Evolutionary conservation across 2,329 filamentous ascomycete genomes (phyloP).

Genomic region (Ophiostoma australiae): DNA sequence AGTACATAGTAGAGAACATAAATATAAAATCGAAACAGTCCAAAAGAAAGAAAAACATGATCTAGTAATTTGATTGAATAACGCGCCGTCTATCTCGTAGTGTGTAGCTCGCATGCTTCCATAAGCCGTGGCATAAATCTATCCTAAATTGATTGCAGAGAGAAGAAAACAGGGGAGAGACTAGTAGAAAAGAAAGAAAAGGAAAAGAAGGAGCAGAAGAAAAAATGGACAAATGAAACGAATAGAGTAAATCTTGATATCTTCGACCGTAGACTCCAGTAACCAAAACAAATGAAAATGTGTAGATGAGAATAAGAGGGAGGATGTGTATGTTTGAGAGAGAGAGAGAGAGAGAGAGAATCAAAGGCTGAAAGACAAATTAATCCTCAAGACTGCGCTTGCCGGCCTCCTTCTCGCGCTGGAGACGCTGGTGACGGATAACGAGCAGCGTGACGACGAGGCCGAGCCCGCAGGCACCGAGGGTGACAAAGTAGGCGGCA

Average conservation of each 20-base stretch:
- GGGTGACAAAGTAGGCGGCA: constrained; percentile 73
- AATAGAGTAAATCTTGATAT: neutral
- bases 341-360: neutral
- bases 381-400: constrained; percentile 29
- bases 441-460: constrained; percentile 65
- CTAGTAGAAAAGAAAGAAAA: neutral
- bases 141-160: neutral
- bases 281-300: neutral
- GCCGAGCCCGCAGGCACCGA: constrained; percentile 65
- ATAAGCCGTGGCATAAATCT: constrained; percentile 10
- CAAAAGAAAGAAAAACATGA: neutral
- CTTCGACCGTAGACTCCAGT: constrained; percentile 1
- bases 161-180: neutral
- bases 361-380: neutral
- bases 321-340: neutral
- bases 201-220: neutral
- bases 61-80: constrained; percentile 3
- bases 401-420: constrained; percentile 36
- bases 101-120: constrained; percentile 1
- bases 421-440: constrained; percentile 54
- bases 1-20: neutral
- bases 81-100: neutral
- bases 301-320: neutral
- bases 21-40: neutral
- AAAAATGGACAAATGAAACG: constrained; percentile 3